Evolutionary conservation across 176 grass and related monocot species (phyloP).

Genomic region (Oryza rufipogon): DNA sequence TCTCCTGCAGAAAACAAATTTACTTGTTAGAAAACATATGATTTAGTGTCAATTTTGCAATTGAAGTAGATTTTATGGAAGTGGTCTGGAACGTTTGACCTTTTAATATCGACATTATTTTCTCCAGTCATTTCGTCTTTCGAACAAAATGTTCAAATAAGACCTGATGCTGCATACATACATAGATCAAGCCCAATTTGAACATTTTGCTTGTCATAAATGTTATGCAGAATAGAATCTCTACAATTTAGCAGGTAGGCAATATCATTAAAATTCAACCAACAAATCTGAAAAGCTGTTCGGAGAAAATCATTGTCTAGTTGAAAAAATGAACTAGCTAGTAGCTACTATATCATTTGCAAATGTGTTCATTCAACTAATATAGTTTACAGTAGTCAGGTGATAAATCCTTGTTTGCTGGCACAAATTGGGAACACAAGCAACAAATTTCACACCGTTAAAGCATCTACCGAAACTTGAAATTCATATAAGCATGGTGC

Average conservation of each 20-base stretch:
- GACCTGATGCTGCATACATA: not conserved
- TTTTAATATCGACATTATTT: constrained; percentile 10
- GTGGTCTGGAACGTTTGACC: not conserved
- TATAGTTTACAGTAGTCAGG: not conserved
- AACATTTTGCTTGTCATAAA: not conserved
- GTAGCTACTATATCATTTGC: not conserved
- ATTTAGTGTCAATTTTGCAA: constrained; percentile 12
- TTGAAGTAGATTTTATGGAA: not conserved
- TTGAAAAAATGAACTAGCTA: constrained; percentile 2
- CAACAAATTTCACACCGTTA: not conserved
- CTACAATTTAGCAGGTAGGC: not conserved
- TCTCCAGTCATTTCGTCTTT: not conserved
- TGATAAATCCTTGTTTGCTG: not conserved
- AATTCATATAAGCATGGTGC: not conserved
- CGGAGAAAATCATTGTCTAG: not conserved
- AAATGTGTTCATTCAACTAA: not conserved
- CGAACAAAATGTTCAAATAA: not conserved
- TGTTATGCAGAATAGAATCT: constrained; percentile 1
- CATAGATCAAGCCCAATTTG: not conserved
- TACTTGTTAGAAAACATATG: not conserved
- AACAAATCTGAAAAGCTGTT: not conserved
- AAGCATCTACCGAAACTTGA: not conserved
- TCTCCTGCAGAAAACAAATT: constrained; percentile 49
- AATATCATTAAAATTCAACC: not conserved
- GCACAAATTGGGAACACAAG: not conserved